Conservation (phyloP, 352 stramenopile genomes). For the Phytophthora colocasiae region DNA sequence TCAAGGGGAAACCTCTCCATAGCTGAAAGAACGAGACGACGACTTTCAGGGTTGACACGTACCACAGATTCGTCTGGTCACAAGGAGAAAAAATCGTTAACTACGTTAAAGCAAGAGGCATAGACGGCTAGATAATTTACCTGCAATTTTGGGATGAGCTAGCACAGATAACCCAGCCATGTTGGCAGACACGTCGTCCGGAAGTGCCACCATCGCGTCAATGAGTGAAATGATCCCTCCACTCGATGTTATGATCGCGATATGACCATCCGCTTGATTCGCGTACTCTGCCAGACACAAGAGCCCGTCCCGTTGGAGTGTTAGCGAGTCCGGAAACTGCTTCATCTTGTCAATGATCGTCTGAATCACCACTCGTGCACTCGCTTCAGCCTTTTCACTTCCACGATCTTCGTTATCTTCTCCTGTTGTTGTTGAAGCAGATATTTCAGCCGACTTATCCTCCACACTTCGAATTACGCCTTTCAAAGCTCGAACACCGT, state of each 20-base stretch:
- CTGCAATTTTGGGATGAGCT: constrained; percentile 60
- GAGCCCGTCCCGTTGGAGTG: constrained; percentile 59
- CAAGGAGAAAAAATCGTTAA: not conserved
- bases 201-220: constrained; percentile 54
- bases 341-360: constrained; percentile 58
- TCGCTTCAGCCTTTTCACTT: constrained; percentile 3
- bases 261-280: constrained; percentile 26
- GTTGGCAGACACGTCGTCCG: constrained; percentile 57
- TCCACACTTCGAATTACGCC: constrained; percentile 39
- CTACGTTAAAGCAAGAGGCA: no score
- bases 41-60: constrained; percentile 59
- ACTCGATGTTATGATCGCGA: constrained; percentile 46
- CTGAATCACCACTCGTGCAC: constrained; percentile 32
- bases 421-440: not conserved
- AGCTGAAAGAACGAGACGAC: constrained; percentile 59
- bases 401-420: not conserved
- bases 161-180: constrained; percentile 61
- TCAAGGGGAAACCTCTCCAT: constrained; percentile 68
- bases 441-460: not conserved
- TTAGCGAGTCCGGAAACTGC: constrained; percentile 35
- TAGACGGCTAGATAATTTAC: constrained; percentile 6
- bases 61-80: constrained; percentile 49
- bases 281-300: constrained; percentile 53
- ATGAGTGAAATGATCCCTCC: constrained; percentile 56
- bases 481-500: constrained; percentile 58